Conservation (phyloP, 225 moss, liverwort and hornwort species). For the Ulota crispa region DNA sequence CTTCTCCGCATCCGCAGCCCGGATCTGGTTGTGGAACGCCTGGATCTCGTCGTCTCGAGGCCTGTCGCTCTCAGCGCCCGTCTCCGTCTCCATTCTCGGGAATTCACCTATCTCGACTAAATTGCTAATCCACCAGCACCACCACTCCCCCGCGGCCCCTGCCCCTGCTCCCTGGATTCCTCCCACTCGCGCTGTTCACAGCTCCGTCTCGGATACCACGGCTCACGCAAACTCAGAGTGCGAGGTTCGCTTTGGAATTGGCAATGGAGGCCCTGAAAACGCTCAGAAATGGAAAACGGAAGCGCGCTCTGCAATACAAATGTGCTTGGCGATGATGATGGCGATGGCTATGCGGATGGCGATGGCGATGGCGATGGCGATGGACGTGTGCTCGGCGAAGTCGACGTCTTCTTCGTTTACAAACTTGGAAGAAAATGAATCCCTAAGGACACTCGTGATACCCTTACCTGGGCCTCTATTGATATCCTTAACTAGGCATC, state of each 20-base stretch:
- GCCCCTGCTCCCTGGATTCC: background rate
- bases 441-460: background rate
- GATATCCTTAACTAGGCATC: background rate
- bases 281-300: background rate
- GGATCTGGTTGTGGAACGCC: slow-evolving; percentile 88
- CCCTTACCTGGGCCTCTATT: background rate
- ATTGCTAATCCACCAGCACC: background rate
- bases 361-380: background rate
- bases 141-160: background rate
- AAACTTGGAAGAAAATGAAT: background rate
- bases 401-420: background rate
- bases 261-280: background rate
- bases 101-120: slow-evolving; percentile 55
- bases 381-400: background rate
- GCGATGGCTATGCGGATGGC: no score
- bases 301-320: background rate
- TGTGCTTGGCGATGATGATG: background rate
- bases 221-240: slow-evolving; percentile 4
- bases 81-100: slow-evolving; percentile 69
- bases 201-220: background rate
- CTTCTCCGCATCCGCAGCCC: slow-evolving; percentile 95
- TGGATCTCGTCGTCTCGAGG: slow-evolving; percentile 99
- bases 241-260: background rate
- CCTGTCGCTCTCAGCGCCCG: slow-evolving; percentile 65
- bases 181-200: background rate